Conservation (phyloP, 306 rosid species). For the Spatholobus suberectus region DNA sequence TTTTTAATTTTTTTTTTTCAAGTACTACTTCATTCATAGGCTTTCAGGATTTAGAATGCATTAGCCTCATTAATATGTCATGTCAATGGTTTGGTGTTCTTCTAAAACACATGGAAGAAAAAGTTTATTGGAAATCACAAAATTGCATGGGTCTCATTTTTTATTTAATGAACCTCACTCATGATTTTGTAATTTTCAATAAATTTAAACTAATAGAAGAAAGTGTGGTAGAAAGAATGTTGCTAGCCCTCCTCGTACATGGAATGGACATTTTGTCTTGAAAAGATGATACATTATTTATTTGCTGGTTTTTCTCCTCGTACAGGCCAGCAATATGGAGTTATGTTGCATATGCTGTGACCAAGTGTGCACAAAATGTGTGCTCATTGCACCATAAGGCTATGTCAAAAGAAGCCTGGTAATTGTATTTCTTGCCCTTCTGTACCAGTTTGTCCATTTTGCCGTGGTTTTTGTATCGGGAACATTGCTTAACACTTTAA, state of each 20-base stretch:
- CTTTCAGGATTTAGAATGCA: background rate
- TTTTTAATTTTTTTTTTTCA: too few relatives aligned
- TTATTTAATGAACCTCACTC: too few relatives aligned
- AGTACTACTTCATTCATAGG: too few relatives aligned
- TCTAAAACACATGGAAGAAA: too few relatives aligned
- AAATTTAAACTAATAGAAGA: too few relatives aligned
- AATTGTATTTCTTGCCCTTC: conserved; percentile 50
- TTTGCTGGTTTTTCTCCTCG: conserved; percentile 32
- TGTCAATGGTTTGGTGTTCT: background rate
- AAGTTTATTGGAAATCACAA: too few relatives aligned
- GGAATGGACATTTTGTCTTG: background rate
- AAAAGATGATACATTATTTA: conserved; percentile 3
- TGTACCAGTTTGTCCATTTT: conserved; percentile 83
- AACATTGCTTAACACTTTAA: too few relatives aligned
- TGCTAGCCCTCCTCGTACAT: too few relatives aligned
- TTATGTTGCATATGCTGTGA: conserved; percentile 92
- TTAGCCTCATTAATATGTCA: background rate
- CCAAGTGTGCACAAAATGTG: conserved; percentile 92
- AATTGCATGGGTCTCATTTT: too few relatives aligned
- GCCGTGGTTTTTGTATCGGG: too few relatives aligned
- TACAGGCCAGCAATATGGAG: conserved; percentile 71
- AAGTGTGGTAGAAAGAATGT: too few relatives aligned
- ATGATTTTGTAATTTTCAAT: too few relatives aligned
- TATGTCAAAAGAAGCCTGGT: conserved; percentile 86
- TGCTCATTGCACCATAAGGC: conserved; percentile 81